Conservation (phyloP, 2,329 filamentous ascomycete genomes). For the Paracoccidioides lutzii region DNA sequence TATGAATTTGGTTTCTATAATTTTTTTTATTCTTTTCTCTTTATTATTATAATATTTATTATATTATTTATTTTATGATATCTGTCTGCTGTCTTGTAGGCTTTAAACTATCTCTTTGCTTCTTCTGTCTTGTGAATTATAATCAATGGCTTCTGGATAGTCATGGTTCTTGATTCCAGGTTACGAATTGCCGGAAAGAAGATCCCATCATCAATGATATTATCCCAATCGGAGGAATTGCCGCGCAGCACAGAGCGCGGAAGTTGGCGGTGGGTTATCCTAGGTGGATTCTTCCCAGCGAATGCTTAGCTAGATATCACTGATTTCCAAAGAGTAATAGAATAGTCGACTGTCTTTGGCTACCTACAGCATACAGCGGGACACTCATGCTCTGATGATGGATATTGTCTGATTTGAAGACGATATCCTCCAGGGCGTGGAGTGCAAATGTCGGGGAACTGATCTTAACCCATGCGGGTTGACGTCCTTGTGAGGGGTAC, state of each 20-base stretch:
- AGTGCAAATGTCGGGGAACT: background rate
- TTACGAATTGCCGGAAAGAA: background rate
- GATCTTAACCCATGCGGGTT: background rate
- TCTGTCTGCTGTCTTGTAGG: background rate
- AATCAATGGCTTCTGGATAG: background rate
- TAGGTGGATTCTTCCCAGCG: background rate
- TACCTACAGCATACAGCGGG: background rate
- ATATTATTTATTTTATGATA: background rate
- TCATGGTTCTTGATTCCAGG: background rate
- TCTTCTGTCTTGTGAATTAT: background rate
- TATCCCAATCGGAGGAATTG: background rate
- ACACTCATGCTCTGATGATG: background rate
- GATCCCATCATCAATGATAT: background rate
- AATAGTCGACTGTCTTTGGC: background rate
- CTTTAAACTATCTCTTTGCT: background rate
- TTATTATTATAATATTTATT: no score
- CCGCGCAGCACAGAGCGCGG: background rate
- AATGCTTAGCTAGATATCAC: background rate
- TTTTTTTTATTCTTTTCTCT: no score
- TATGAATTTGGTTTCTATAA: background rate
- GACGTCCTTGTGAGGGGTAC: background rate
- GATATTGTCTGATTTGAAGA: background rate
- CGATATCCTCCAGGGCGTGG: background rate
- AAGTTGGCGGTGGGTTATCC: background rate
- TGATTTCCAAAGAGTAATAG: background rate